Evolutionary conservation across 2,329 filamentous ascomycete genomes (phyloP).

Genomic region (Arthrobotrys sinensis): DNA sequence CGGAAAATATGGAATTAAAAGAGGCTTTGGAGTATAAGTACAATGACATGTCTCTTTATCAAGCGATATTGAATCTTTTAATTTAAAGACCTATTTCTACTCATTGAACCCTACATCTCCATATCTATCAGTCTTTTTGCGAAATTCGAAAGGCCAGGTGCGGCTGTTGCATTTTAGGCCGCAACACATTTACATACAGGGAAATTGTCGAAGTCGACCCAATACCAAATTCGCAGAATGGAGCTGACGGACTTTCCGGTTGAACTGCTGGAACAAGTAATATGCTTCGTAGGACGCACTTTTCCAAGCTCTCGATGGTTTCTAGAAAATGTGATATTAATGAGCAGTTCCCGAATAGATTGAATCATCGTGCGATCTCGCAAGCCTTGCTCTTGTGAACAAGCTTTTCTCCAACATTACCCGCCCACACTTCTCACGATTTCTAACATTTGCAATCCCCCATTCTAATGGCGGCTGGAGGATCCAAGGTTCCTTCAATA

Average conservation of each 20-base stretch:
- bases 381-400: not conserved
- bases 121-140: too few relatives aligned
- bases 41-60: too few relatives aligned
- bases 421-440: slow-evolving; percentile 3
- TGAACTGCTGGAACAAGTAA: slow-evolving; percentile 10
- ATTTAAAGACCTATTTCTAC: too few relatives aligned
- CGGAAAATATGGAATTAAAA: too few relatives aligned
- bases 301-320: too few relatives aligned
- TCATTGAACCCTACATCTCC: too few relatives aligned
- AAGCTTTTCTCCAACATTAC: slow-evolving; percentile 12
- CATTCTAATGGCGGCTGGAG: not conserved
- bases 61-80: too few relatives aligned
- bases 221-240: not conserved
- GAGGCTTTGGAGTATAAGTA: not conserved
- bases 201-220: not conserved
- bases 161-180: too few relatives aligned
- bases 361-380: not conserved
- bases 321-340: not conserved
- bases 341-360: not conserved
- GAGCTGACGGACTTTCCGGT: not conserved
- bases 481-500: not conserved
- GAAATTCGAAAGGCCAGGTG: too few relatives aligned
- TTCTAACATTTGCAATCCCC: slow-evolving; percentile 13
- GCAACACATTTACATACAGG: too few relatives aligned
- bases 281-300: not conserved